These are phyloP conservation scores for Citrus reticulata DNA, from an alignment of 345 rosid species.

Conservation along the genomic window DNA sequence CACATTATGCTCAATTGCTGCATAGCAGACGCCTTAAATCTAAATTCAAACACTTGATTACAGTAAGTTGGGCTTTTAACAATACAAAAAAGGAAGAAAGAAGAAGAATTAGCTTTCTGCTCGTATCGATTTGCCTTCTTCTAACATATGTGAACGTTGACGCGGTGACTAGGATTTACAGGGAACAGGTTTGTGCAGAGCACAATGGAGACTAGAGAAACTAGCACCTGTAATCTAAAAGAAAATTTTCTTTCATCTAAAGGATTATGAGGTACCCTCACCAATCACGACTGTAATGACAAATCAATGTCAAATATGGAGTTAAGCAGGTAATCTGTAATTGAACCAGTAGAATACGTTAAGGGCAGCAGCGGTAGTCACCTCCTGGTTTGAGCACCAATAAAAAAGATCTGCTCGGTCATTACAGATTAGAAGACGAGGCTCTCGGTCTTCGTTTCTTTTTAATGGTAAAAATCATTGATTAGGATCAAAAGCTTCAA, in stretches of 20 bases:
- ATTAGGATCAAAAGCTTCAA: conserved; percentile 66
- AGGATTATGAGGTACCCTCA: neutral
- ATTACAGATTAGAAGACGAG: conserved; percentile 1
- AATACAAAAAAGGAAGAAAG: neutral
- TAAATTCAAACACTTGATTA: neutral
- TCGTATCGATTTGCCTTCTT: neutral
- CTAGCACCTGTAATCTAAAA: neutral
- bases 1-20: neutral
- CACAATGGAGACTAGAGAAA: neutral
- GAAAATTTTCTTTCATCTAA: neutral
- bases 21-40: neutral
- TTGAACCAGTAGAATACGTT: conserved; percentile 9
- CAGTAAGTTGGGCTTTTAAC: neutral
- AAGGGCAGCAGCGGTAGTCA: conserved; percentile 1
- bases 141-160: neutral
- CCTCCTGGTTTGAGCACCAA: neutral
- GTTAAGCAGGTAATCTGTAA: neutral
- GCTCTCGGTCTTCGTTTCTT: neutral
- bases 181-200: neutral
- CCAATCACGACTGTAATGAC: neutral
- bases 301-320: neutral
- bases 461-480: conserved; percentile 19
- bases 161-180: neutral
- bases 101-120: neutral
- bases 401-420: neutral